phyloP scores from a whole-genome alignment of 1,139 yeast species.

The Pichia sp. region DNA sequence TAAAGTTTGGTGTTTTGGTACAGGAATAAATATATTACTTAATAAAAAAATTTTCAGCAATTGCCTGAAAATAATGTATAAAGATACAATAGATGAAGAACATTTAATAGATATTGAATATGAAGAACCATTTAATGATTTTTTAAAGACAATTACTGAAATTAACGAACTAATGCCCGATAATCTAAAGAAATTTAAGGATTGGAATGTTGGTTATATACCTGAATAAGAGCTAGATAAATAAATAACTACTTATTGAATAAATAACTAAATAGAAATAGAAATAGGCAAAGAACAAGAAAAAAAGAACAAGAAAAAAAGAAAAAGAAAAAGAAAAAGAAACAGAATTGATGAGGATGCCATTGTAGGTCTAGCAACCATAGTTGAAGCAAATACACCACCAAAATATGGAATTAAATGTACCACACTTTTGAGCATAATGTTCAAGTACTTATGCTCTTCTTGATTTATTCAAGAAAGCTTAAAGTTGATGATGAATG shows the following conservation, averaged over 20 bases:
- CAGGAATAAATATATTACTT: constrained; percentile 36
- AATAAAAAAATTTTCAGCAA: constrained; percentile 20
- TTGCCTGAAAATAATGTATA: constrained; percentile 36
- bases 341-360: background rate
- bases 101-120: constrained; percentile 24
- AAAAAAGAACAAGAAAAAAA: too few relatives aligned
- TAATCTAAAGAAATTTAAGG: constrained; percentile 20
- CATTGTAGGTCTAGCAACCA: too few relatives aligned
- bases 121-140: constrained; percentile 25
- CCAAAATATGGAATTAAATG: too few relatives aligned
- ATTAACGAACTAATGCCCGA: constrained; percentile 31
- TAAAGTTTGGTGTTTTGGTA: constrained; percentile 53
- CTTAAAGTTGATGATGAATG: too few relatives aligned
- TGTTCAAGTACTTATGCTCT: background rate
- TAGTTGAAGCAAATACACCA: too few relatives aligned
- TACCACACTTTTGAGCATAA: constrained; percentile 11
- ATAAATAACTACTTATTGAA: too few relatives aligned
- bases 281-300: too few relatives aligned
- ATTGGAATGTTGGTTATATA: constrained; percentile 28
- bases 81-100: constrained; percentile 13
- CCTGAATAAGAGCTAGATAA: constrained; percentile 7
- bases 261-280: too few relatives aligned
- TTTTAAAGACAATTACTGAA: constrained; percentile 24
- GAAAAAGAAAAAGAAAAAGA: background rate
- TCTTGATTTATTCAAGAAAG: too few relatives aligned